Base-by-base conservation (phyloP, 2,329 filamentous ascomycete genomes). In the Sporothrix phasma region DNA sequence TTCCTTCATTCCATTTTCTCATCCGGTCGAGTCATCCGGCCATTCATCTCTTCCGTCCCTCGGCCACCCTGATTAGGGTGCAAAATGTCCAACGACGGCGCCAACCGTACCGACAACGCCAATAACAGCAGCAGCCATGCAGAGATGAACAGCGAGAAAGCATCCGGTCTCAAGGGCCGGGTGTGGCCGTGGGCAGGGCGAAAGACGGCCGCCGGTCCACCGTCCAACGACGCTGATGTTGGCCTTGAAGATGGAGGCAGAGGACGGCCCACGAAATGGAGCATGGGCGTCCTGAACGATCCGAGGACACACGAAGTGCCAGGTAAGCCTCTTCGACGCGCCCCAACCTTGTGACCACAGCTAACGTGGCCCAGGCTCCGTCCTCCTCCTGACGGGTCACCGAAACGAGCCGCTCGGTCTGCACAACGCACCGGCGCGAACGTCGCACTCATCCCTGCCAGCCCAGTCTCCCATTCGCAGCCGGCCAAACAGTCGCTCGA, bases 241-340 rank as follows among this genome's bases (percentile, higher is more conserved):
- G 34, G 15, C 10, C 3, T 37, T 8, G 34, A 37, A 3, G 51
- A n/a, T n/a, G n/a, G 53, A 8, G 62, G 19, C 5, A 47, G 63
- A 47, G n/a, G 34, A 64, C 17, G 67, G 66, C 7, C 71, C 69
- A 29, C 78, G 6, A 80, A 72, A 74, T 86, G 83, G 84, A 82
- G 78, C 58, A 78, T 96, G 77, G 92, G 92, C n/a, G 89, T 97
- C 29, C 74, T 96, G 67, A 92, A 91, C 71, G 90, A 94, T 70
- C 84, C 78, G 56, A 74, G 87, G 64, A 96, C 92, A 0, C 88
- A 94, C 67, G 89, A 96, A 76, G 92, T 96, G 13, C 92, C 92
- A 69, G 90, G 90, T 92, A 77, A 67, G 82, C 45, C 22, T 54
- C 17, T 34, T 60, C 13, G 26, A 51, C n/a, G 5, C 8, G 41